A percentile compares a stretch with the other conserved stretches of the same genome.
Conservation (phyloP, 1,284 basidiomycete species). For the Ustilago vetiveriae region DNA sequence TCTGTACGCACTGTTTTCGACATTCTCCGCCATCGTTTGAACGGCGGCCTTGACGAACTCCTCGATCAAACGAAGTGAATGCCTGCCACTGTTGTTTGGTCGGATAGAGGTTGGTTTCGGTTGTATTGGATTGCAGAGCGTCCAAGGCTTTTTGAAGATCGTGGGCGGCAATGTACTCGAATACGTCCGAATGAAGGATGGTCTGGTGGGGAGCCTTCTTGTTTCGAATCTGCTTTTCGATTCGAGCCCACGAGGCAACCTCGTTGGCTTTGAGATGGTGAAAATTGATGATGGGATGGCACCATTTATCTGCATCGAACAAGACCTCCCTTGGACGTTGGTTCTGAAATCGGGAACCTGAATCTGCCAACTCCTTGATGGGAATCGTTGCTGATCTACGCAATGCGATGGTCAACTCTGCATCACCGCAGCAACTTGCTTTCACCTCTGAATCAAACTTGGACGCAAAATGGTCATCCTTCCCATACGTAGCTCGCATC, state of each 20-base stretch:
- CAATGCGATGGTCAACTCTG: constrained; percentile 31
- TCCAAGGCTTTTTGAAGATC: constrained; percentile 3
- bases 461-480: constrained; percentile 13
- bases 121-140: background rate
- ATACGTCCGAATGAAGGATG: constrained; percentile 23
- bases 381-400: constrained; percentile 9
- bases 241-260: background rate
- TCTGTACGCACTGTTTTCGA: constrained; percentile 12
- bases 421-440: constrained; percentile 36
- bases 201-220: constrained; percentile 4
- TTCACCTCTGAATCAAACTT: constrained; percentile 21
- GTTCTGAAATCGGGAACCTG: constrained; percentile 19
- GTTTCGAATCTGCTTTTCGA: constrained; percentile 12
- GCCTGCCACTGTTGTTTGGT: constrained; percentile 1
- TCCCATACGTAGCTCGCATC: constrained; percentile 32
- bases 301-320: constrained; percentile 24
- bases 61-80: constrained; percentile 5
- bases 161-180: constrained; percentile 15
- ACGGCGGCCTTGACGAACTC: constrained; percentile 1
- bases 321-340: constrained; percentile 21
- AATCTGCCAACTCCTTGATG: constrained; percentile 10
- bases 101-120: background rate
- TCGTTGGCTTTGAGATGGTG: constrained; percentile 29
- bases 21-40: constrained; percentile 3
- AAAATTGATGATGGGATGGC: constrained; percentile 25